Conservation (phyloP, 1,284 basidiomycete species). For the Pseudozyma tsukubaensis region DNA sequence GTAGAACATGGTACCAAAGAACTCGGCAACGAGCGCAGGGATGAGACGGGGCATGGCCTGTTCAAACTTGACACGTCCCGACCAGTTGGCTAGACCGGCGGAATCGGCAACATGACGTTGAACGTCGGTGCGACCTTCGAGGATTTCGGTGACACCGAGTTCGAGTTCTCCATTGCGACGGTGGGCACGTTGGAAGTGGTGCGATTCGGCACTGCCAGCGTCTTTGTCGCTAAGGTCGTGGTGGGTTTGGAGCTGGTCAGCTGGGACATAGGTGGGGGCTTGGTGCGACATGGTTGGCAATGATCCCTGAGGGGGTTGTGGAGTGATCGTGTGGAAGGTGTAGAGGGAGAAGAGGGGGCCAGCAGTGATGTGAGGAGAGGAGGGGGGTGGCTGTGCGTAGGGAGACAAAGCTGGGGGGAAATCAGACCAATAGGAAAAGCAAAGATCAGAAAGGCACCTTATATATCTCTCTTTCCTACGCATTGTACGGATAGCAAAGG, state of each 20-base stretch:
- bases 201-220: conserved; percentile 18
- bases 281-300: conserved; percentile 28
- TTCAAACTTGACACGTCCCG: conserved; percentile 31
- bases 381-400: neutral
- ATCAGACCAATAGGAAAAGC: neutral
- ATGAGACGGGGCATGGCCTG: conserved; percentile 28
- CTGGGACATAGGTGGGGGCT: conserved; percentile 45
- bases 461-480: too few relatives aligned
- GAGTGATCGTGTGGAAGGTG: neutral
- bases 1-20: conserved; percentile 44
- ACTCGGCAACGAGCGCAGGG: conserved; percentile 37
- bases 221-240: conserved; percentile 42
- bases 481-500: too few relatives aligned
- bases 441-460: too few relatives aligned
- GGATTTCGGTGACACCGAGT: conserved; percentile 55
- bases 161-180: conserved; percentile 47
- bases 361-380: neutral
- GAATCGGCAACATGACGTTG: conserved; percentile 34
- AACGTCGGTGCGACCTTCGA: conserved; percentile 46
- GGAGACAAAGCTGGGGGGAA: neutral
- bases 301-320: neutral
- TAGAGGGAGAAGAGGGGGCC: neutral
- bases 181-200: conserved; percentile 50
- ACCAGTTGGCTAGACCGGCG: conserved; percentile 38
- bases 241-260: conserved; percentile 29